Evolutionary conservation across 176 grass and related monocot species (phyloP).

Genomic region (Musa acuminata): DNA sequence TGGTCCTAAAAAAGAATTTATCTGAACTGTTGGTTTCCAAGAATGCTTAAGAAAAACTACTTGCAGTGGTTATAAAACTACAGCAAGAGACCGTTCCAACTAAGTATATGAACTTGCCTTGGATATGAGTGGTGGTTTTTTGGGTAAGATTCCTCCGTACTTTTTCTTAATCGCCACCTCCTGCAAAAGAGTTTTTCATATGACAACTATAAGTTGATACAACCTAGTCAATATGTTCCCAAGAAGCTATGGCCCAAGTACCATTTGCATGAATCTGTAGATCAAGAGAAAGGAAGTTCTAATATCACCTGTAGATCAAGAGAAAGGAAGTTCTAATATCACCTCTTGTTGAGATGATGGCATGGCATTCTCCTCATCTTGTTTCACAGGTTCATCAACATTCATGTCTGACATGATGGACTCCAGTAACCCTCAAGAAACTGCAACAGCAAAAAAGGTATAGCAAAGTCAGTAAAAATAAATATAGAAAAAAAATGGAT

Average conservation of each 20-base stretch:
- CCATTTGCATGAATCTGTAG: neutral
- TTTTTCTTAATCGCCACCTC: slow-evolving; percentile 74
- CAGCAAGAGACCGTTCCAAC: too few relatives aligned
- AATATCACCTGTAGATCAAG: slow-evolving; percentile 10
- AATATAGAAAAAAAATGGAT: too few relatives aligned
- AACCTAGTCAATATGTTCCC: neutral
- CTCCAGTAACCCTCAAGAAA: neutral
- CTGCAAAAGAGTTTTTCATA: slow-evolving; percentile 22
- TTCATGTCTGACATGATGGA: neutral
- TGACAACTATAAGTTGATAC: neutral
- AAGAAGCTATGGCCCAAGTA: slow-evolving; percentile 10
- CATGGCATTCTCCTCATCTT: slow-evolving; percentile 35
- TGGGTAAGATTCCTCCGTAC: slow-evolving; percentile 64
- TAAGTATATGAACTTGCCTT: slow-evolving; percentile 33
- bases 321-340: neutral
- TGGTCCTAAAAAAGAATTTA: slow-evolving; percentile 13
- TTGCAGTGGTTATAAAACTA: too few relatives aligned
- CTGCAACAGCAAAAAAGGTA: neutral
- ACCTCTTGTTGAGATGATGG: slow-evolving; percentile 62
- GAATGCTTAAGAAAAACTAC: too few relatives aligned
- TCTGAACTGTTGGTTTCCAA: too few relatives aligned
- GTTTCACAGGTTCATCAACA: slow-evolving; percentile 31
- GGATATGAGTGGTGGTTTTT: slow-evolving; percentile 82
- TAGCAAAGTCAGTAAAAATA: neutral
- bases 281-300: neutral